These are phyloP conservation scores for Talaromyces liani DNA, from an alignment of 495 filamentous ascomycete genomes.

Conservation along the genomic window DNA sequence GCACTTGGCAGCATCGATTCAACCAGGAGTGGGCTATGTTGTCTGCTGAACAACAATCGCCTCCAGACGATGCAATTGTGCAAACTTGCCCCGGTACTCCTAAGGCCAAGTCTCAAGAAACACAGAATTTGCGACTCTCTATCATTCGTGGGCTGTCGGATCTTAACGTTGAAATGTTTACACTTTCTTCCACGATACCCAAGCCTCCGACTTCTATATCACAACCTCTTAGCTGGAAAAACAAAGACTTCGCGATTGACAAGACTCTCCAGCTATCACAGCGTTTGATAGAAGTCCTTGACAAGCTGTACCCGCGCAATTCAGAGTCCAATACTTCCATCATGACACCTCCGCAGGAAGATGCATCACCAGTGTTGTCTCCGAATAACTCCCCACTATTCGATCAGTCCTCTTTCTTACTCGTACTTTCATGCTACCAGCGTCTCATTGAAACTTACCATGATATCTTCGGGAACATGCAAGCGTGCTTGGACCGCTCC, in stretches of 20 bases:
- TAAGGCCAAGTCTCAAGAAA: slow-evolving; percentile 2
- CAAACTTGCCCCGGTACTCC: neutral
- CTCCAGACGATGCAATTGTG: neutral
- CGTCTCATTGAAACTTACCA: slow-evolving; percentile 11
- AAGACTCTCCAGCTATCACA: slow-evolving; percentile 10
- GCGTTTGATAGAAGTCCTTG: slow-evolving; percentile 9
- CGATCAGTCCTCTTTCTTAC: slow-evolving; percentile 7
- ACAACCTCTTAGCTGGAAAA: slow-evolving; percentile 9
- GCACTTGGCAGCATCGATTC: slow-evolving; percentile 8
- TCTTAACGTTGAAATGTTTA: slow-evolving; percentile 10
- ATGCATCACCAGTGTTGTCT: neutral
- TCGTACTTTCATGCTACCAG: slow-evolving; percentile 10
- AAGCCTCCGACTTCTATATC: slow-evolving; percentile 5
- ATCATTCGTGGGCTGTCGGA: slow-evolving; percentile 8
- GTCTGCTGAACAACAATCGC: slow-evolving; percentile 3
- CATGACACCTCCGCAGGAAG: neutral
- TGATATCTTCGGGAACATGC: slow-evolving; percentile 10
- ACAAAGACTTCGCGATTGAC: slow-evolving; percentile 11
- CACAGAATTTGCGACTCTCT: neutral
- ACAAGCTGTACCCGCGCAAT: slow-evolving; percentile 8
- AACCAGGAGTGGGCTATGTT: slow-evolving; percentile 11
- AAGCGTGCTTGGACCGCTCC: slow-evolving; percentile 10
- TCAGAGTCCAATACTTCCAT: neutral
- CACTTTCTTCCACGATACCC: slow-evolving; percentile 3
- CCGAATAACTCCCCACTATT: slow-evolving; percentile 1